Evolutionary conservation across 768 basidiomycete genomes (phyloP).

Genomic region (Inosperma sp.): DNA sequence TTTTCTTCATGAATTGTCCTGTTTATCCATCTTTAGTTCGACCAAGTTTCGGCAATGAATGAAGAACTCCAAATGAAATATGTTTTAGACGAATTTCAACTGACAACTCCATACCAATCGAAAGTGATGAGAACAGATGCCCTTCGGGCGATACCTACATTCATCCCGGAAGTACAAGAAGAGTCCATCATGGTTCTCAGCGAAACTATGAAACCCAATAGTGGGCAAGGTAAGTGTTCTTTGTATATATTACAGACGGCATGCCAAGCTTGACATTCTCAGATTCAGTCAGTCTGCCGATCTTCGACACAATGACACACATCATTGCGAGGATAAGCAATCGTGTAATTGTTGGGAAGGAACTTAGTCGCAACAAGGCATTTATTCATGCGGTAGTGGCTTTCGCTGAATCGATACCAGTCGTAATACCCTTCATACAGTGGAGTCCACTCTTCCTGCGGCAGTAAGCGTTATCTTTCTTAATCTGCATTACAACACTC

Average conservation of each 20-base stretch:
- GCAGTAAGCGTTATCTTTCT: conserved; percentile 22
- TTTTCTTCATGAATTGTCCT: background rate
- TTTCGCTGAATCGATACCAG: conserved; percentile 32
- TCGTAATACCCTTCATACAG: conserved; percentile 32
- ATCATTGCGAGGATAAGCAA: conserved; percentile 36
- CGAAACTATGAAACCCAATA: conserved; percentile 18
- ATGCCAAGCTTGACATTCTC: conserved; percentile 2
- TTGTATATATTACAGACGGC: background rate
- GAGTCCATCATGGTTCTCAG: conserved; percentile 33
- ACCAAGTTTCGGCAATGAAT: conserved; percentile 31
- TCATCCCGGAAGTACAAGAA: conserved; percentile 35
- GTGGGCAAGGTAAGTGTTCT: conserved; percentile 11
- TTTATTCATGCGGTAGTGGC: conserved; percentile 33
- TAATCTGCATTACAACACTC: background rate
- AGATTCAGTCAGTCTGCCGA: conserved; percentile 22
- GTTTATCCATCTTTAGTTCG: conserved; percentile 25
- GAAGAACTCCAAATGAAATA: conserved; percentile 35
- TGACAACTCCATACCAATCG: conserved; percentile 33
- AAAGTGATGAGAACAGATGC: conserved; percentile 33
- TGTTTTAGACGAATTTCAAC: conserved; percentile 35
- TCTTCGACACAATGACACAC: conserved; percentile 37
- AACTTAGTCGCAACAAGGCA: conserved; percentile 31
- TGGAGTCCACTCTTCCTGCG: conserved; percentile 30
- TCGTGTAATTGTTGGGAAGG: conserved; percentile 35
- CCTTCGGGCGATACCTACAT: no score